phyloP scores from a whole-genome alignment of 495 filamentous ascomycete genomes.

The Penicillium samsonianum region DNA sequence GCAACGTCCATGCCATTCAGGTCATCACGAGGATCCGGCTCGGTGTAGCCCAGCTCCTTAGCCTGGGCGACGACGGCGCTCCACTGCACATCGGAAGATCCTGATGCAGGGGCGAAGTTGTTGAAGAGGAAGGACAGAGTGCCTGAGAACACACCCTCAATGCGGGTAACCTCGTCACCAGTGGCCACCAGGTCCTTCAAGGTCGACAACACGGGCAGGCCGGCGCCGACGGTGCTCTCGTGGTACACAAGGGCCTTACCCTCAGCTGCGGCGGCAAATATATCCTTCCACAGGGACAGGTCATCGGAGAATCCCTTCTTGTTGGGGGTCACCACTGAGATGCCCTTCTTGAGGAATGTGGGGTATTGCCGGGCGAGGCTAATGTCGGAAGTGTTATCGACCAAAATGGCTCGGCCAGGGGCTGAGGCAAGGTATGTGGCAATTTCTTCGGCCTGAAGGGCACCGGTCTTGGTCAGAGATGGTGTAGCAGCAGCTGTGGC shows the following conservation, averaged over 20 bases:
- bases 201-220: constrained; percentile 88
- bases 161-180: constrained; percentile 80
- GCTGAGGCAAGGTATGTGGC: constrained; percentile 68
- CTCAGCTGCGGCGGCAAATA: constrained; percentile 64
- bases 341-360: constrained; percentile 69
- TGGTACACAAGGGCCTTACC: constrained; percentile 82
- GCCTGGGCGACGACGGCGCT: constrained; percentile 85
- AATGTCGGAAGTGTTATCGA: constrained; percentile 92
- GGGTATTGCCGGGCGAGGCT: constrained; percentile 79
- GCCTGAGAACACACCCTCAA: constrained; percentile 95
- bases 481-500: constrained; percentile 56
- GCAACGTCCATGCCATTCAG: constrained; percentile 96
- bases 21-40: constrained; percentile 94
- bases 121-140: constrained; percentile 98
- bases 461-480: constrained; percentile 49
- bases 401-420: constrained; percentile 72
- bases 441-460: constrained; percentile 64
- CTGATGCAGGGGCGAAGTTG: constrained; percentile 77
- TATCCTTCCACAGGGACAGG: constrained; percentile 75
- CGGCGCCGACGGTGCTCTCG: constrained; percentile 89
- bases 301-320: constrained; percentile 92
- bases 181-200: constrained; percentile 86
- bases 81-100: constrained; percentile 64
- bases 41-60: constrained; percentile 93
- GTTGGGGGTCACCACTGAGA: constrained; percentile 92